Base-by-base conservation (phyloP, 2,329 filamentous ascomycete genomes). In the Scortechinia acanthostroma region DNA sequence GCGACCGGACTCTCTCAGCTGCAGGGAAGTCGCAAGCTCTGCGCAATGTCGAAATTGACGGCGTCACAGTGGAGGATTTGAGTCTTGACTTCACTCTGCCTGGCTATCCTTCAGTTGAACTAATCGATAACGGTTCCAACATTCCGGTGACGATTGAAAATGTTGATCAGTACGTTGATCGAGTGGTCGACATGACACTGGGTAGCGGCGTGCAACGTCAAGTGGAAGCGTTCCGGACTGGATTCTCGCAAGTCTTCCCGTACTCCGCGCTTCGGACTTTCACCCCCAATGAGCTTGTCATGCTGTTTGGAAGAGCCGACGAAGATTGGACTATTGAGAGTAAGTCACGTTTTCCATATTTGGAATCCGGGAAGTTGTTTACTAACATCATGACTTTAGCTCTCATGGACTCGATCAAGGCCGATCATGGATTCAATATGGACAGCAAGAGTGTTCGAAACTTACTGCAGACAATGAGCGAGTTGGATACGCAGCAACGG, bases 291-390 rank as follows among this genome's bases (percentile, higher is more conserved):
- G 94, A 98, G 63, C 74, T 98, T 22, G 91, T 96, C 33, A 91
- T 91, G 70, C 75, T 98, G 21, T 98, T 97, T 67, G 93, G 93
- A 16, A 81, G 86, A 47, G 83, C 89, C 3, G 88, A 97, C 4
- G 93, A 98, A 60, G 93, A 98, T 61, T 98, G 93, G 93, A 89
- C 88, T 19, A 83, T 98, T 52, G 91, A 97, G 61, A n/a, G n/a
- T n/a, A n/a, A n/a, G n/a, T n/a, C n/a, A n/a, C n/a, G n/a, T 97
- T 88, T 93, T 78, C 76, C 87, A 74, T 46, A 5, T 21, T 25
- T 43, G 33, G 42, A 5, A 22, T 13, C 21, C 45, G 16, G 4
- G 16, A 42, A 22, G 16, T 22, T 21, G 45, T 3, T 22, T 22
- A n/a, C 19, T 30, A 33, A 13, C 47, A 16, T 3, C 5, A 20